Conservation (phyloP, 192 early-diverging fungal genomes). For the Linnemannia schmuckeri region DNA sequence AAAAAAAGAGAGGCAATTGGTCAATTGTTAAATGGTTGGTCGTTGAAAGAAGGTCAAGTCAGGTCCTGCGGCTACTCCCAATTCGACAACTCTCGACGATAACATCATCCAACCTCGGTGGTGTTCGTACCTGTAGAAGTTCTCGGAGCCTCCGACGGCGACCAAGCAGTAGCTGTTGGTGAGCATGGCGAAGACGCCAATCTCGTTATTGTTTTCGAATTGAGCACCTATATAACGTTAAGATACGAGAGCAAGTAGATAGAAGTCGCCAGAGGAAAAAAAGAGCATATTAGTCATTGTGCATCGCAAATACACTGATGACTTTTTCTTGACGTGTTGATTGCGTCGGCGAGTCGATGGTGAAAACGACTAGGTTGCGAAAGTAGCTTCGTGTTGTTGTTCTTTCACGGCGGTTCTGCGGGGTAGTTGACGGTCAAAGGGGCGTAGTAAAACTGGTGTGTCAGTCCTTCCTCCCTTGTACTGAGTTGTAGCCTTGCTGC, state of each 20-base stretch:
- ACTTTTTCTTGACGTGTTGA: background rate
- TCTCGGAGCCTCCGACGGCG: conserved; percentile 97
- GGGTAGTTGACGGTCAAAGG: background rate
- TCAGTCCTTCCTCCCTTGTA: background rate
- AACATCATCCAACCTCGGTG: background rate
- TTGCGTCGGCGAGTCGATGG: background rate
- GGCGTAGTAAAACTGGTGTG: background rate
- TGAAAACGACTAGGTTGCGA: background rate
- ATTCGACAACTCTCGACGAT: background rate
- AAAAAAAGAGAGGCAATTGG: background rate
- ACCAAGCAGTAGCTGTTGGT: conserved; percentile 99
- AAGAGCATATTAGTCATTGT: background rate
- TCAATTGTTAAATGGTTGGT: background rate
- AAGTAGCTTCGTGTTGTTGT: background rate
- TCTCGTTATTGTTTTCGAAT: conserved; percentile 99
- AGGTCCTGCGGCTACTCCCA: background rate
- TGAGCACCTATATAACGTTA: conserved; percentile 75
- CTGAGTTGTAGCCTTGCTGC: background rate
- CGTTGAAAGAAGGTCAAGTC: background rate
- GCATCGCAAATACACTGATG: background rate
- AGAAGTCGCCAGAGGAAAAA: background rate
- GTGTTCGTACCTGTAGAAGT: conserved; percentile 92
- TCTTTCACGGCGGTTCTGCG: background rate
- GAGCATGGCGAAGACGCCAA: conserved; percentile 97
- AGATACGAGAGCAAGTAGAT: background rate